Evolutionary conservation across 1,284 basidiomycete genomes (phyloP).

Genomic region (Laetiporus sulphureus): DNA sequence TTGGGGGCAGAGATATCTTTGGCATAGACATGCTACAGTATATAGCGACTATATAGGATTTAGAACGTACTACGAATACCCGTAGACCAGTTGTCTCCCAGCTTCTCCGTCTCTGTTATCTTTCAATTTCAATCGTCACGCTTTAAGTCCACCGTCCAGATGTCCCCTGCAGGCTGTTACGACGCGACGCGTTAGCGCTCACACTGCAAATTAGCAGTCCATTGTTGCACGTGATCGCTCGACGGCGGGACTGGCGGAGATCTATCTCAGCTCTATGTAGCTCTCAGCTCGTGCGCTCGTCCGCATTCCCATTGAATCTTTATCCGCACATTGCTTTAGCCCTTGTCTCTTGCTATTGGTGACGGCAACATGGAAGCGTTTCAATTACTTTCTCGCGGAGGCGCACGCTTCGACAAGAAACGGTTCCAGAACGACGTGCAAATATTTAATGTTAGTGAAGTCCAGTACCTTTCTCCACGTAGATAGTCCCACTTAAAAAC

Average conservation of each 20-base stretch:
- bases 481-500: not conserved
- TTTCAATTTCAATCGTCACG: too few relatives aligned
- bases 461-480: not conserved
- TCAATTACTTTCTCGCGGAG: slow-evolving; percentile 24
- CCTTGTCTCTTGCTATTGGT: not conserved
- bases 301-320: not conserved
- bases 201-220: too few relatives aligned
- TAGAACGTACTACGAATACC: too few relatives aligned
- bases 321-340: not conserved
- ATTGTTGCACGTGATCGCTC: too few relatives aligned
- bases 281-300: too few relatives aligned
- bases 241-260: too few relatives aligned
- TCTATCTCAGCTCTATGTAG: too few relatives aligned
- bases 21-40: not conserved
- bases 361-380: slow-evolving; percentile 8
- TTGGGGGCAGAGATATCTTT: not conserved
- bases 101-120: too few relatives aligned
- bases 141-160: too few relatives aligned
- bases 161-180: too few relatives aligned
- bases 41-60: not conserved
- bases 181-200: too few relatives aligned
- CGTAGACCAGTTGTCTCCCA: too few relatives aligned
- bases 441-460: slow-evolving; percentile 59
- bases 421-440: slow-evolving; percentile 68
- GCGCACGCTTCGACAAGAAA: slow-evolving; percentile 62